Evolutionary conservation across 1,284 basidiomycete species (phyloP).

Genomic region (Fomitopsis betulina): DNA sequence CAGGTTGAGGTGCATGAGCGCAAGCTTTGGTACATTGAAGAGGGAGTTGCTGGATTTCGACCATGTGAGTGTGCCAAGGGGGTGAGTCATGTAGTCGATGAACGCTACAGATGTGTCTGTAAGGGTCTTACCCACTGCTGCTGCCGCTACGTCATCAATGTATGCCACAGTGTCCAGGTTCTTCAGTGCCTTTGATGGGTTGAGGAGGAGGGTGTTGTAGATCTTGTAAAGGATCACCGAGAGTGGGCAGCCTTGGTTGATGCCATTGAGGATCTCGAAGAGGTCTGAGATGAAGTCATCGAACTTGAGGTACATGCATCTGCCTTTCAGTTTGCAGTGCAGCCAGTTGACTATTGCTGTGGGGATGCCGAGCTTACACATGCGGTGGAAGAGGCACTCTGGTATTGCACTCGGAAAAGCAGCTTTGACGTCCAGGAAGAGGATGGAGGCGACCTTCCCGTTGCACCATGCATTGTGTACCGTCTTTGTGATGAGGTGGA

Average conservation of each 20-base stretch:
- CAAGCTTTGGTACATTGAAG: constrained; percentile 23
- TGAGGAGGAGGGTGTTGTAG: background rate
- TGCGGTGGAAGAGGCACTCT: too few relatives aligned
- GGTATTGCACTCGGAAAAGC: too few relatives aligned
- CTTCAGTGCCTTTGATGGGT: background rate
- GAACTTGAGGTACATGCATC: constrained; percentile 23
- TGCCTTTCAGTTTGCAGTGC: constrained; percentile 14
- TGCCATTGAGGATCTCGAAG: constrained; percentile 24
- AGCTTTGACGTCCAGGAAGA: constrained; percentile 19
- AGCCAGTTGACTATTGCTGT: constrained; percentile 22
- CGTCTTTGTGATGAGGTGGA: constrained; percentile 27
- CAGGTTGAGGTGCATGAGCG: constrained; percentile 10
- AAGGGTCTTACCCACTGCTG: background rate
- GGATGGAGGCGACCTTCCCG: constrained; percentile 24
- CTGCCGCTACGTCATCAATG: too few relatives aligned
- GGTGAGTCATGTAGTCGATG: constrained; percentile 15
- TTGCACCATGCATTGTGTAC: constrained; percentile 32
- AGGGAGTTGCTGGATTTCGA: constrained; percentile 17
- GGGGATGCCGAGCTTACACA: constrained; percentile 21
- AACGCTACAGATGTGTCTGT: constrained; percentile 15
- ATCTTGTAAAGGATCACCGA: background rate
- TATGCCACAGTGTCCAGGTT: constrained; percentile 10
- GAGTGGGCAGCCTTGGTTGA: constrained; percentile 11
- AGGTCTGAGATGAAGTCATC: constrained; percentile 24
- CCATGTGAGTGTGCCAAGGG: constrained; percentile 19